Evolutionary conservation across 169 alveolate species (phyloP).

Genomic region (Neospora caninum): DNA sequence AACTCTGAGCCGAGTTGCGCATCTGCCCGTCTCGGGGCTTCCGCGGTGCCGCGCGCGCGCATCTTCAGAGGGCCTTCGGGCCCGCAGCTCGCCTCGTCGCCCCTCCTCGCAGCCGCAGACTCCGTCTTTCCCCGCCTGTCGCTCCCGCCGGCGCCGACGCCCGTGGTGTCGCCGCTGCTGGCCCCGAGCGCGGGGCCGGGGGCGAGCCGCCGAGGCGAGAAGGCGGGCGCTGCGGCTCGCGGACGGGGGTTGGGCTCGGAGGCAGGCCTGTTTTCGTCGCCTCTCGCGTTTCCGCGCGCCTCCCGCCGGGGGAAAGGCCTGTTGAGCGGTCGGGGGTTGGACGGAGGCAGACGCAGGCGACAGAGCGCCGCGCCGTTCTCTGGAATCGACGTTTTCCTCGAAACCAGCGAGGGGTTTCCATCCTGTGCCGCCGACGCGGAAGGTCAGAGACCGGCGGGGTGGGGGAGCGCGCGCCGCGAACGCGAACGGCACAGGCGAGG

Average conservation of each 20-base stretch:
- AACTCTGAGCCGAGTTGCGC: background rate
- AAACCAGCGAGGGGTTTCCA: background rate
- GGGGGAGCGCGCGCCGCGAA: background rate
- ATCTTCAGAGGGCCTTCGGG: too few relatives aligned
- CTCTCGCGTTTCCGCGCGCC: background rate
- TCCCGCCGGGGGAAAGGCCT: background rate
- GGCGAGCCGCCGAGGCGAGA: background rate
- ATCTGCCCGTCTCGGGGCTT: background rate
- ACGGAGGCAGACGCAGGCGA: background rate
- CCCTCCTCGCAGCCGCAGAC: background rate
- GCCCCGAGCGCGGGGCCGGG: background rate
- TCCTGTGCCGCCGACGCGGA: background rate
- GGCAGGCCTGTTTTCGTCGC: background rate
- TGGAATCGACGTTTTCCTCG: background rate
- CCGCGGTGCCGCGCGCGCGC: background rate
- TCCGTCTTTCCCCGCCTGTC: background rate
- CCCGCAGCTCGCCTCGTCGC: background rate
- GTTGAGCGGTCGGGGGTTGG: background rate
- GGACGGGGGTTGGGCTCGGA: background rate
- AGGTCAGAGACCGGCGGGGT: background rate
- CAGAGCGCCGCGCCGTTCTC: background rate
- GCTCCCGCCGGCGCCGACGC: background rate
- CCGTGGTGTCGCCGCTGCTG: background rate
- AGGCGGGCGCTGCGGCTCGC: background rate
- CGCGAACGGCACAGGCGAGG: background rate